Conservation (phyloP, 139 green algal genomes). For the Monoraphidium neglectum region DNA sequence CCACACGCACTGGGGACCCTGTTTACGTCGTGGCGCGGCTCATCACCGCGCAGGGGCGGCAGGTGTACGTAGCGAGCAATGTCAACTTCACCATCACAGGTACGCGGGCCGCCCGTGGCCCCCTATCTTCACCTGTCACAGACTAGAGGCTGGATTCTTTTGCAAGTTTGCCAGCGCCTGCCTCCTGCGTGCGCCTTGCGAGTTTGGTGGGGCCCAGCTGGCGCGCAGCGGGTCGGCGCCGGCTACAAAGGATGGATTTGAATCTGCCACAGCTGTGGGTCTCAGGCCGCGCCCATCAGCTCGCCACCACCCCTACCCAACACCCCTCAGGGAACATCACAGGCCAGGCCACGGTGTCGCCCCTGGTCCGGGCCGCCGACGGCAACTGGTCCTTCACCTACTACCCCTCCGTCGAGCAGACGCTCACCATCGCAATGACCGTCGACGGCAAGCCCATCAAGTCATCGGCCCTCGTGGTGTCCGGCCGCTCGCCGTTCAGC, state of each 20-base stretch:
- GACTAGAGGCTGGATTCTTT: neutral
- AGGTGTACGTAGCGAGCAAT: neutral
- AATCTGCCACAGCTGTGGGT: no score
- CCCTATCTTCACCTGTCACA: no score
- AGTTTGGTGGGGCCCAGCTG: no score
- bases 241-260: no score
- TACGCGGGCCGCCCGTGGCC: neutral
- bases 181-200: no score
- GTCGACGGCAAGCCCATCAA: neutral
- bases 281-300: no score
- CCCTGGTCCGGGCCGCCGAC: neutral
- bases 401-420: neutral
- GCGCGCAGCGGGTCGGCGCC: no score
- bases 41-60: neutral
- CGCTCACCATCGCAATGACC: neutral
- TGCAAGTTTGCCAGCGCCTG: neutral
- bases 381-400: neutral
- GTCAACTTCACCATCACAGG: neutral
- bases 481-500: neutral
- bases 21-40: neutral
- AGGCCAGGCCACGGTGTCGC: neutral
- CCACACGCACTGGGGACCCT: neutral
- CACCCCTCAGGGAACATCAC: constrained; percentile 5
- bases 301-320: neutral
- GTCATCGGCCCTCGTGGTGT: neutral